These are phyloP conservation scores for Phellopilus nigrolimitatus DNA, from an alignment of 1,284 basidiomycete genomes.

Conservation along the genomic window DNA sequence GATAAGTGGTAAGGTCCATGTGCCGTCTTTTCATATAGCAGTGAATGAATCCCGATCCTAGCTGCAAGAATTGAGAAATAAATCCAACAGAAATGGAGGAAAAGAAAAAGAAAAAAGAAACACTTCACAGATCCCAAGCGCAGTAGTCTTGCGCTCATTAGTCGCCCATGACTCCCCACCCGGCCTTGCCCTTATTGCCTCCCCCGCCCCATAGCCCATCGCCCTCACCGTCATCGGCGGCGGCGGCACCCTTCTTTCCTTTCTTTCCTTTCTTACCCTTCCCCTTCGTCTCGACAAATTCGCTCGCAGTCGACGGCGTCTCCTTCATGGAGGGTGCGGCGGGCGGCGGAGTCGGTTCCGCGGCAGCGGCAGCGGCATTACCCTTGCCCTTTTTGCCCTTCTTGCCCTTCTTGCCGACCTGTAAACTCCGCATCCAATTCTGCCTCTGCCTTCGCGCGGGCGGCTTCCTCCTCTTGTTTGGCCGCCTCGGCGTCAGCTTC, in stretches of 20 bases:
- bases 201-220: background rate
- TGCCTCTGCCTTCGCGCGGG: background rate
- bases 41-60: no score
- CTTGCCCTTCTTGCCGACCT: no score
- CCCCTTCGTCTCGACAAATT: background rate
- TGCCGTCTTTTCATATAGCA: slow-evolving; percentile 2
- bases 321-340: no score
- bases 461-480: background rate
- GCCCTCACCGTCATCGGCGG: background rate
- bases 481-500: background rate
- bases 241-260: background rate
- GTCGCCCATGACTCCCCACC: background rate
- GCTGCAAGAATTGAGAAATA: no score
- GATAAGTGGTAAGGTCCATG: background rate
- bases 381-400: background rate
- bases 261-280: background rate
- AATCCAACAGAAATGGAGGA: no score
- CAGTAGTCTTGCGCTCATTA: no score
- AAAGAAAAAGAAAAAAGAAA: no score
- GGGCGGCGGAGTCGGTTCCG: no score
- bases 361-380: no score
- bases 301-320: no score
- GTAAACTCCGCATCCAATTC: background rate
- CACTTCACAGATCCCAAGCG: no score
- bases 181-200: background rate